These are phyloP conservation scores for Beauveria pseudobassiana DNA, from an alignment of 2,329 filamentous ascomycete species.

Conservation along the genomic window DNA sequence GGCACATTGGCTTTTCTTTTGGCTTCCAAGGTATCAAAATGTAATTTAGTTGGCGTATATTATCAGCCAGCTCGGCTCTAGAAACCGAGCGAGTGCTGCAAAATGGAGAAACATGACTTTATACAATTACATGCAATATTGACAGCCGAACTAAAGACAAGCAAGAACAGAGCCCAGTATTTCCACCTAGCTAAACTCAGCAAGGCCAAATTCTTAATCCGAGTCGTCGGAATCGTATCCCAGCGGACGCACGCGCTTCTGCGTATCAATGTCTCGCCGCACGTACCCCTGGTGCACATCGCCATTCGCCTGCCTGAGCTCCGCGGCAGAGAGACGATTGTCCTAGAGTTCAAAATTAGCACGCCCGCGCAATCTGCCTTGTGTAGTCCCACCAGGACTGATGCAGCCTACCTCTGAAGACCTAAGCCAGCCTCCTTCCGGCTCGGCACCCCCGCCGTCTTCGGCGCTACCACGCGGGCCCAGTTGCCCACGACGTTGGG, in stretches of 20 bases:
- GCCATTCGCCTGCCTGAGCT: neutral
- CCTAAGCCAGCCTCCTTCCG: neutral
- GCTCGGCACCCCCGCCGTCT: neutral
- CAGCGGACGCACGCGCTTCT: neutral
- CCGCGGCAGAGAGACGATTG: neutral
- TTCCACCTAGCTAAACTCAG: too few relatives aligned
- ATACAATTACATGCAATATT: neutral
- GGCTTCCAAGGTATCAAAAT: neutral
- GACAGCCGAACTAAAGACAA: too few relatives aligned
- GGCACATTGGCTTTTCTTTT: neutral
- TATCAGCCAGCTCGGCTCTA: neutral
- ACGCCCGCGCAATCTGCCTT: too few relatives aligned
- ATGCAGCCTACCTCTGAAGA: neutral
- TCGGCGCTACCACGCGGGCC: neutral
- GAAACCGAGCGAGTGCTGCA: neutral
- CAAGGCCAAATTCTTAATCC: neutral
- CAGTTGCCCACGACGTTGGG: conserved; percentile 5
- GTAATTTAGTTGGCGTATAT: conserved; percentile 3
- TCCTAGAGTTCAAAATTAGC: neutral
- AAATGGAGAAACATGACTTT: neutral
- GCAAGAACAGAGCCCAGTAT: too few relatives aligned
- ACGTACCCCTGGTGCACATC: neutral
- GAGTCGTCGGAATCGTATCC: neutral
- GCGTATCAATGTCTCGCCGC: neutral
- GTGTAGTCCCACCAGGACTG: neutral